Evolutionary conservation across 441 rosid genomes (phyloP).

Genomic region (Kokia cookei): DNA sequence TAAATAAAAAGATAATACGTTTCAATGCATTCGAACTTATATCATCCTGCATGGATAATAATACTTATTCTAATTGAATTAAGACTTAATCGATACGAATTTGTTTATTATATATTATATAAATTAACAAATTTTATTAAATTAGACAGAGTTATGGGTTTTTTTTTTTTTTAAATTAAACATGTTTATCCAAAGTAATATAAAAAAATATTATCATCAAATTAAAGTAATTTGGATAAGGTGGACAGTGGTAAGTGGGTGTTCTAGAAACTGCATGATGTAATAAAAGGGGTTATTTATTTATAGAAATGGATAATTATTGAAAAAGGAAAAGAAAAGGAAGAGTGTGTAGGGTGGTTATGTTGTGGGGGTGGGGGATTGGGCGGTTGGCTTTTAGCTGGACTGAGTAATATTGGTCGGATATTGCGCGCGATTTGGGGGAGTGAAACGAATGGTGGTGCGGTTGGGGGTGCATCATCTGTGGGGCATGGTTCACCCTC

Average conservation of each 20-base stretch:
- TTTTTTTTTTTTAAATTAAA: too few relatives aligned
- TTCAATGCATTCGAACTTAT: too few relatives aligned
- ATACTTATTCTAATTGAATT: too few relatives aligned
- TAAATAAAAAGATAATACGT: too few relatives aligned
- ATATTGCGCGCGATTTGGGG: neutral
- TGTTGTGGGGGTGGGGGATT: neutral
- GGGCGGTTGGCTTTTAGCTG: neutral
- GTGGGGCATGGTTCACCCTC: neutral
- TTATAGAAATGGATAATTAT: neutral
- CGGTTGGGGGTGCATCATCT: neutral
- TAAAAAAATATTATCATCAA: neutral
- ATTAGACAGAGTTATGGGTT: too few relatives aligned
- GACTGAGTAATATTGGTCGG: neutral
- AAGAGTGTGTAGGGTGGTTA: neutral
- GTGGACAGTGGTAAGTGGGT: neutral
- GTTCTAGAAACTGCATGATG: neutral
- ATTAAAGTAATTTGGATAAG: neutral
- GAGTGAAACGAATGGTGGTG: neutral
- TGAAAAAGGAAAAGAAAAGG: neutral
- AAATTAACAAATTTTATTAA: too few relatives aligned
- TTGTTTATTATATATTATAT: too few relatives aligned
- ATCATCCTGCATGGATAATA: too few relatives aligned
- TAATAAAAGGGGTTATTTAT: too few relatives aligned
- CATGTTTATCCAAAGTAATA: neutral
- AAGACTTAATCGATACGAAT: too few relatives aligned